These are phyloP conservation scores for Ramaria rubella DNA, from an alignment of 768 basidiomycete species.

Conservation along the genomic window DNA sequence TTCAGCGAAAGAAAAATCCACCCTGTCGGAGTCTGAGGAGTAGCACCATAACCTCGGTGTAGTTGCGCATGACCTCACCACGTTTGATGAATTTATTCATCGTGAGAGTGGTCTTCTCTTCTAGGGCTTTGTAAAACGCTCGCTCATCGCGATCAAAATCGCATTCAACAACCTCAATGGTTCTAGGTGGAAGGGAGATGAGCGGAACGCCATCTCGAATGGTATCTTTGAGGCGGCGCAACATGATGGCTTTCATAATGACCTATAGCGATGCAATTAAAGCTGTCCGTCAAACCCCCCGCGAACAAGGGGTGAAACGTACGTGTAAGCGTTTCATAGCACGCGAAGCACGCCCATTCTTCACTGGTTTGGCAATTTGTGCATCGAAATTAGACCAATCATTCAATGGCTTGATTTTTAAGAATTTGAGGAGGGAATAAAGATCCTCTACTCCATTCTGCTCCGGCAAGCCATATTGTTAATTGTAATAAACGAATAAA, in stretches of 20 bases:
- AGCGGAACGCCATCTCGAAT: slow-evolving; percentile 72
- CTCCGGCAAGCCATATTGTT: background rate
- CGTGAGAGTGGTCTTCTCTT: slow-evolving; percentile 41
- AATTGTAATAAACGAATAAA: background rate
- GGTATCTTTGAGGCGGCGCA: slow-evolving; percentile 76
- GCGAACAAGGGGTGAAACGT: slow-evolving; percentile 8
- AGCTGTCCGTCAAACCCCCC: background rate
- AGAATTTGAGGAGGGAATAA: slow-evolving; percentile 83
- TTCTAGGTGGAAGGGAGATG: slow-evolving; percentile 71
- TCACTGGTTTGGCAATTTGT: slow-evolving; percentile 75
- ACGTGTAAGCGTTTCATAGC: slow-evolving; percentile 87
- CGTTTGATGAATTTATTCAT: slow-evolving; percentile 63
- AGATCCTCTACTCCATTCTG: slow-evolving; percentile 91
- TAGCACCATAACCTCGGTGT: slow-evolving; percentile 64
- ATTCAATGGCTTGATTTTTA: slow-evolving; percentile 75
- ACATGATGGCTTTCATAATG: slow-evolving; percentile 81
- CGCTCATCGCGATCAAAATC: slow-evolving; percentile 71
- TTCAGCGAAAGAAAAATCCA: slow-evolving; percentile 24
- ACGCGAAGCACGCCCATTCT: slow-evolving; percentile 48
- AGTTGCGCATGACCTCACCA: slow-evolving; percentile 46
- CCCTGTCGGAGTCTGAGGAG: slow-evolving; percentile 87
- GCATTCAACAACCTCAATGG: slow-evolving; percentile 66
- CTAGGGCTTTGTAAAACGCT: slow-evolving; percentile 70
- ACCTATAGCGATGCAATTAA: slow-evolving; percentile 36
- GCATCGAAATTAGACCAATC: slow-evolving; percentile 74